Evolutionary conservation across 192 early-diverging fungal species (phyloP), one percentile per base, ranked within the genome.

Genomic region (Lobosporangium transversale): DNA sequence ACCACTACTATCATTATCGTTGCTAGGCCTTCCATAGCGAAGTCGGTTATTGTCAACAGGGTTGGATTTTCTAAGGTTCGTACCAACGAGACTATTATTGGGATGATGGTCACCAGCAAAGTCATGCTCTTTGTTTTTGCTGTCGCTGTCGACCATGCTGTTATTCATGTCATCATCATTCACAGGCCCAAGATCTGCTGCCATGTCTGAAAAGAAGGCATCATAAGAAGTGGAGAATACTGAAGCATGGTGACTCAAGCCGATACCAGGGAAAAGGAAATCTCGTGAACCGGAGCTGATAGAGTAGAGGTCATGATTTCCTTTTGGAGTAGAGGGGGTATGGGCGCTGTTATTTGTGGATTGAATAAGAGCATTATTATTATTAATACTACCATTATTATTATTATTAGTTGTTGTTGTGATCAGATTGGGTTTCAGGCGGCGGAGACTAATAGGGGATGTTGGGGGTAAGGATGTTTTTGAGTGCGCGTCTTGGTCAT

Each of bases 151-250:
- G n/a, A n/a, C n/a, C n/a, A n/a, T n/a, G n/a, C n/a, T n/a, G n/a
- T n/a, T n/a, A n/a, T n/a, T n/a, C n/a, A n/a, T 68, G 57, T 68
- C 66, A 27, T 68, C 66, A 53, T 59, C 58, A 20, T 59, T 57
- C 6, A 68, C 53, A 17, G 48, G 54, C 44, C 56, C 62, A 21
- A 53, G 50, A 8, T 40, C 37, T 54, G 35, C 21, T 59, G 55
- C 26, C 24, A 40, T 40, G 36, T 75, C 70, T 1, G 63, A 35
- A 37, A 66, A 66, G 47, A 76, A 66, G 4, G 62, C 53, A 44
- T 76, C 71, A 49, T 66, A 74, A 10, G 70, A 74, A 8, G 62
- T 65, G 5, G 70, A 65, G 21, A 74, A 40, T 0, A 36, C 45
- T 0, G 24, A 11, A 18, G 48, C 14, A 21, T 37, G 43, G 18